phyloP scores from a whole-genome alignment of 1,139 yeast genomes.

The Blastobotrys elegans region DNA sequence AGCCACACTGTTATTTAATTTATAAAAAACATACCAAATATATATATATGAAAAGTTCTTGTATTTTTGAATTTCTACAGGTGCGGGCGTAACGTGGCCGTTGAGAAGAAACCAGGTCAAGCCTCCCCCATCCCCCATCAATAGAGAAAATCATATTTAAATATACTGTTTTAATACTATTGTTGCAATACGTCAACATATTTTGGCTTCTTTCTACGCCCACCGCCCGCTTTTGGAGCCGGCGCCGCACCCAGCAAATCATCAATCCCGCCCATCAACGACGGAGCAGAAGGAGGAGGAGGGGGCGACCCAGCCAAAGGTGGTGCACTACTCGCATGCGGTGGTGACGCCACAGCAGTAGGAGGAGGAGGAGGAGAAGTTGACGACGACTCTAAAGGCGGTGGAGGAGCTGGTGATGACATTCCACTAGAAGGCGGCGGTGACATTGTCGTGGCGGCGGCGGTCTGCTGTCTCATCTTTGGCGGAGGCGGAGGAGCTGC shows the following conservation, averaged over 20 bases:
- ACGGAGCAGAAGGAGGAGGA: not conserved
- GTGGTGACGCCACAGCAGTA: conserved; percentile 18
- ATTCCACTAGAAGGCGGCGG: conserved; percentile 18
- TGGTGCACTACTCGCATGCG: conserved; percentile 12
- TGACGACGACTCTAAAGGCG: conserved; percentile 1
- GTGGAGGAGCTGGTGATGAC: conserved; percentile 19
- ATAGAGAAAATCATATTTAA: no score
- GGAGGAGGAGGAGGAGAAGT: not conserved
- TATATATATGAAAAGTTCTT: no score
- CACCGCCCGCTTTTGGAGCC: conserved; percentile 32
- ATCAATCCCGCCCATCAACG: conserved; percentile 44
- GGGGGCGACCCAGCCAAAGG: conserved; percentile 15
- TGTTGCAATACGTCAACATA: conserved; percentile 73
- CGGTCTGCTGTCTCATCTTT: conserved; percentile 20
- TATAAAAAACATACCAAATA: no score
- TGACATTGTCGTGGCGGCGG: conserved; percentile 19
- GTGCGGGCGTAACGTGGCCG: no score
- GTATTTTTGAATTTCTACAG: no score
- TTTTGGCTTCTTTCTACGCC: conserved; percentile 54
- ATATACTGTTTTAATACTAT: conserved; percentile 15
- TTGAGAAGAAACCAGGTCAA: no score
- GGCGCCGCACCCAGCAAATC: conserved; percentile 56
- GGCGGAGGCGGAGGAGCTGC: conserved; percentile 76
- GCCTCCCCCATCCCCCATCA: no score
- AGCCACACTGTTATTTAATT: not conserved